Base-by-base conservation (phyloP, 331 rosid species). In the Ulmus americana region DNA sequence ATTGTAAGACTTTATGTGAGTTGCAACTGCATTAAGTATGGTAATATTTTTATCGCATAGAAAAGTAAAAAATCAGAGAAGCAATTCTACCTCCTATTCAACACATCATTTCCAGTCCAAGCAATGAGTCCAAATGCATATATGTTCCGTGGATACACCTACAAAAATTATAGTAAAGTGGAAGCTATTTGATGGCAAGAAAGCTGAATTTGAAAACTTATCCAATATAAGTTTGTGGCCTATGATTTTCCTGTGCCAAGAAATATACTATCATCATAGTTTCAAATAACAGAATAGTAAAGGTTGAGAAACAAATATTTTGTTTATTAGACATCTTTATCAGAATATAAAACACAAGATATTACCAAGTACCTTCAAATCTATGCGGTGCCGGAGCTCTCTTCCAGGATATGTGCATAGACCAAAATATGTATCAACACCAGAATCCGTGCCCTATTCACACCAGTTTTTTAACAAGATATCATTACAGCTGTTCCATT, bases 21-120 rank as follows among this genome's bases (percentile, higher is more conserved):
- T 46, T 5, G 8, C 39, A 7, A 20, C 58, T 28, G 14, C 58
- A 20, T 13, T 12, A 13, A 53, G 22, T 10, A 53, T 53, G 39
- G 39, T 53, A 53, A 53, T 53, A 7, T 53, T 14, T 18, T 16
- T 59, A 18, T 14, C 9, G 5, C 7, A 41, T 45, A 18, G 35
- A 51, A 49, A 77, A 43, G 50, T 47, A 14, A 22, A 64, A 50
- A 69, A 35, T 55, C 10, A 42, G 16, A 43, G 43, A 45, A 69
- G 69, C 67, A 42, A 52, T 41, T 69, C 39, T 76, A 94, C 98
- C 97, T 85, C 80, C 98, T 82, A 62, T 92, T 89, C 56, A 92
- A 56, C 39, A 86, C 98, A 73, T 92, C 98, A 68, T 94, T 89
- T 75, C 97, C 97, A 0, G 98, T 94, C 95, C 97, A 94, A 45